A percentile compares a stretch with the other conserved stretches of the same genome.
phyloP scores from a whole-genome alignment of 257 asterid species.

The Fraxinus pennsylvanica region DNA sequence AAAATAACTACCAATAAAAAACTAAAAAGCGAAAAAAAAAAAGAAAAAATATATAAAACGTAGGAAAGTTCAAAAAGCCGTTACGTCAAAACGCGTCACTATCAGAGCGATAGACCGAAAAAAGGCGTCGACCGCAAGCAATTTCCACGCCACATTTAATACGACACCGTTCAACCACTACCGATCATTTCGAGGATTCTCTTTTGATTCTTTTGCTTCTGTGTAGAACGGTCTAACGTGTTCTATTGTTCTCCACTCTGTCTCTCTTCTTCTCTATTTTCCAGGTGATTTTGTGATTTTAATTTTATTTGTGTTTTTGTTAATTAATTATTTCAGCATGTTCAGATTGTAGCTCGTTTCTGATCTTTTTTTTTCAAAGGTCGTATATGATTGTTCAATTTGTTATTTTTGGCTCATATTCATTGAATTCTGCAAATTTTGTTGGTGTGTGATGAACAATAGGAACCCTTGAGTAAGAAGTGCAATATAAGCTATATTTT shows the following conservation, averaged over 20 bases:
- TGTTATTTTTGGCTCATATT: background rate
- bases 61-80: conserved; percentile 18
- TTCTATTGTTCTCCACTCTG: conserved; percentile 24
- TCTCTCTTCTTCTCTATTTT: conserved; percentile 17
- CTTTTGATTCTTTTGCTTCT: background rate
- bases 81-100: conserved; percentile 26
- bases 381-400: background rate
- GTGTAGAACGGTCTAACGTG: conserved; percentile 9
- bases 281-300: conserved; percentile 28
- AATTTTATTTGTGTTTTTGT: background rate
- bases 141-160: conserved; percentile 3
- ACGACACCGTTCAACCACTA: conserved; percentile 32
- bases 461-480: background rate
- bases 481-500: background rate
- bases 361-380: background rate
- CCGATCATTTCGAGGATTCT: conserved; percentile 29
- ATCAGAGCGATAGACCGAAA: conserved; percentile 17
- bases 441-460: background rate
- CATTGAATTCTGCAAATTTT: background rate
- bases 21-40: too few relatives aligned
- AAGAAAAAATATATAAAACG: background rate
- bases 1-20: background rate
- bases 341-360: background rate
- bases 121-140: conserved; percentile 18
- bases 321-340: background rate